These are phyloP conservation scores for Cordyceps farinosa DNA, from an alignment of 2,329 filamentous ascomycete genomes.

Conservation along the genomic window DNA sequence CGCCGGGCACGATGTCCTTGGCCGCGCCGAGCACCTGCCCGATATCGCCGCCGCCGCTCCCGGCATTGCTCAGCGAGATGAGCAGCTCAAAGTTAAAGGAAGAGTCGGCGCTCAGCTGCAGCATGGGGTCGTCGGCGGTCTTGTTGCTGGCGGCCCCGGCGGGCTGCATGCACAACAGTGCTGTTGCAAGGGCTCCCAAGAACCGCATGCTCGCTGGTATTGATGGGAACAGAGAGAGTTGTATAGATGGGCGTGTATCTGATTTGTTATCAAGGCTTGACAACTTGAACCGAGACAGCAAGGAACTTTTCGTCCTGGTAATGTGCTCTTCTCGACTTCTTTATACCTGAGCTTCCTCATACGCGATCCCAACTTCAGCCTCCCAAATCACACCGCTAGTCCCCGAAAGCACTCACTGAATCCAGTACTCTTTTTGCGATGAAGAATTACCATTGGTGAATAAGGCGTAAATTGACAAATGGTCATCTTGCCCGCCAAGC, in stretches of 20 bases:
- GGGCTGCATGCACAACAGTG: neutral
- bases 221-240: neutral
- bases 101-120: conserved; percentile 16
- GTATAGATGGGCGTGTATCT: neutral
- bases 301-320: too few species aligned
- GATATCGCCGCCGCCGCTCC: conserved; percentile 13
- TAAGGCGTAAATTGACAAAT: too few species aligned
- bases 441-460: neutral
- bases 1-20: conserved; percentile 20
- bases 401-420: neutral
- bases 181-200: neutral
- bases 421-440: neutral
- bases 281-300: too few species aligned
- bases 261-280: neutral
- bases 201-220: neutral
- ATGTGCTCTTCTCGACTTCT: neutral
- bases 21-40: conserved; percentile 14
- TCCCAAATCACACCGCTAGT: neutral
- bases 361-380: neutral
- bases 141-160: neutral
- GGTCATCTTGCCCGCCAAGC: neutral
- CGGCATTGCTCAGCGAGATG: conserved; percentile 7
- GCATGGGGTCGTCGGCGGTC: neutral
- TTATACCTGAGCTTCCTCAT: neutral
- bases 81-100: conserved; percentile 19